phyloP scores from a whole-genome alignment of 2,329 filamentous ascomycete species.

The Aotearoamyces nothofagi region DNA sequence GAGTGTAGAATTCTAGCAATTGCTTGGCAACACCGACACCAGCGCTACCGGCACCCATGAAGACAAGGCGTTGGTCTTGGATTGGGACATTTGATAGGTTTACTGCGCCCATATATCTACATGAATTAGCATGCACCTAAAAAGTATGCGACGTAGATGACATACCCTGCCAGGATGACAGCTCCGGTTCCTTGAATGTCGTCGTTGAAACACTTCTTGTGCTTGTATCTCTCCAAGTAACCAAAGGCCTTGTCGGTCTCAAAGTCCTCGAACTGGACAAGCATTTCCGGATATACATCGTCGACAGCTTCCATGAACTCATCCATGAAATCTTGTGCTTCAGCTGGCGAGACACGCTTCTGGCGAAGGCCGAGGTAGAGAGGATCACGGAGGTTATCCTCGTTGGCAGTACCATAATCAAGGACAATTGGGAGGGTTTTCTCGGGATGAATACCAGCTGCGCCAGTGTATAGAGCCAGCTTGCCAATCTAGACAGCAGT shows the following conservation, averaged over 20 bases:
- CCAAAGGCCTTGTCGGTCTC: conserved; percentile 87
- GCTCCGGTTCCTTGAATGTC: conserved; percentile 96
- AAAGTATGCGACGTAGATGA: conserved; percentile 5
- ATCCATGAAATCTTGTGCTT: conserved; percentile 86
- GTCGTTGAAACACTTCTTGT: conserved; percentile 97
- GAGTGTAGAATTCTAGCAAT: conserved; percentile 92
- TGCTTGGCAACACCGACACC: conserved; percentile 97
- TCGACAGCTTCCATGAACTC: conserved; percentile 90
- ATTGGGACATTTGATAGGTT: conserved; percentile 74
- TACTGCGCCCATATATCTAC: conserved; percentile 51
- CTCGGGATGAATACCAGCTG: conserved; percentile 82
- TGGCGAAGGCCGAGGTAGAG: conserved; percentile 83
- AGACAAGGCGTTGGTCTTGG: conserved; percentile 86
- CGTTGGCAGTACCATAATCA: conserved; percentile 52
- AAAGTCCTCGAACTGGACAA: conserved; percentile 94
- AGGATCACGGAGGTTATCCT: conserved; percentile 48
- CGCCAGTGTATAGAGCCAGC: conserved; percentile 85
- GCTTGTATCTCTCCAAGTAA: conserved; percentile 77
- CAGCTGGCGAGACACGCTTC: conserved; percentile 60
- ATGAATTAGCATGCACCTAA: conserved; percentile 34
- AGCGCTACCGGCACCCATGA: conserved; percentile 89
- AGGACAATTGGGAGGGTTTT: conserved; percentile 64
- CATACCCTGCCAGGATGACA: conserved; percentile 73
- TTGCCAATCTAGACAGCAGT: conserved; percentile 56
- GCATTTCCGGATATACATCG: conserved; percentile 50